Base-by-base conservation (phyloP, 164 flowering plant species). In the Akebia trifoliata region DNA sequence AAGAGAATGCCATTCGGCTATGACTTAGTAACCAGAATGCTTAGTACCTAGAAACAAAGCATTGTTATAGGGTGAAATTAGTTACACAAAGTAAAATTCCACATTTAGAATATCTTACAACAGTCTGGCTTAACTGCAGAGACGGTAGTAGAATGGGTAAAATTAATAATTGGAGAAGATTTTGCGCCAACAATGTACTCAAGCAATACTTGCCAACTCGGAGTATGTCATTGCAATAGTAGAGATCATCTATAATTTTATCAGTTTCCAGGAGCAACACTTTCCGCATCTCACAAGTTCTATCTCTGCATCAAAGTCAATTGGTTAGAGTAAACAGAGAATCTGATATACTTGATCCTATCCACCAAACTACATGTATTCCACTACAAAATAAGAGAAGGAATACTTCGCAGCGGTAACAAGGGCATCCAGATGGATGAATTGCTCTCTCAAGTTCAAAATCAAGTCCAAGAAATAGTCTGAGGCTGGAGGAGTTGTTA, bases 201-300 rank as follows among this genome's bases (percentile, higher is more conserved):
- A 83, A 72, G 54, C 65, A 63, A 47, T 62, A 60, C 18, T 74
- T 56, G 25, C 79, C 82, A 50, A 68, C 62, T 48, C 49, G 54
- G 25, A 81, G 69, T 37, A 83, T 68, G 68, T 83, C 88, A 53
- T 81, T 79, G 18, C 71, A 65, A 71, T 81, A 83, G 71, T 76
- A 81, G 22, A 83, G 69, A 67, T 83, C 85, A 63, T 83, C 85
- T 20, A 77, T 62, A 26, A 81, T 39, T 60, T 72, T 72, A 59
- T 83, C 88, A 50, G 69, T 66, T 67, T 70, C 73, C 43, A 57
- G 24, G 53, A 71, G 60, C 45, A 83, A 59, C 32, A 64, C 70
- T 45, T 72, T 68, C 64, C 69, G 72, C 57, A 31, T 64, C 51
- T 54, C 66, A 6, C 31, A 25, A 54, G 72, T 32, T 60, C 49